These are phyloP conservation scores for Hypoxylon sp. DNA, from an alignment of 2,329 filamentous ascomycete genomes.

Conservation along the genomic window DNA sequence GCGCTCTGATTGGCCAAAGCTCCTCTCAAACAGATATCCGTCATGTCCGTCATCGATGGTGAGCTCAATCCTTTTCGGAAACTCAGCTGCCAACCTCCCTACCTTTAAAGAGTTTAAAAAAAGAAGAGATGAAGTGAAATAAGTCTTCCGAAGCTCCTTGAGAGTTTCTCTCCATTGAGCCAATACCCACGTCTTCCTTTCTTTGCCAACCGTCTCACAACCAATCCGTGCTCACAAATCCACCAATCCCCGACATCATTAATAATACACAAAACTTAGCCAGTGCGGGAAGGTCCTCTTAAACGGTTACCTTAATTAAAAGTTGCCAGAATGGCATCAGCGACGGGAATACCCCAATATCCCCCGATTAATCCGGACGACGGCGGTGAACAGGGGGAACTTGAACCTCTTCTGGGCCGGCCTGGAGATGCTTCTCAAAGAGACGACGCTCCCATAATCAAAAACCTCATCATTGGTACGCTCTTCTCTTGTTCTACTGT, in stretches of 20 bases:
- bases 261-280: slow-evolving; percentile 21
- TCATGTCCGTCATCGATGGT: slow-evolving; percentile 53
- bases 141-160: slow-evolving; percentile 9
- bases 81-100: slow-evolving; percentile 26
- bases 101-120: not conserved
- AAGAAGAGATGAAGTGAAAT: slow-evolving; percentile 31
- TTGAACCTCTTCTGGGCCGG: slow-evolving; percentile 79
- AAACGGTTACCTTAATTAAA: slow-evolving; percentile 30
- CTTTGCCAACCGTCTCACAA: slow-evolving; percentile 9
- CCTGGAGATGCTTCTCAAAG: slow-evolving; percentile 81
- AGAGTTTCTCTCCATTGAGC: slow-evolving; percentile 10
- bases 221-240: not conserved
- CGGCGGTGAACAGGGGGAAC: slow-evolving; percentile 62
- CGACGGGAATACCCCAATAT: slow-evolving; percentile 75
- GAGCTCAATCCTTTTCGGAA: slow-evolving; percentile 40
- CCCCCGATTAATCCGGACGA: slow-evolving; percentile 57
- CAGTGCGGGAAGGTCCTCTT: slow-evolving; percentile 21
- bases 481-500: slow-evolving; percentile 27
- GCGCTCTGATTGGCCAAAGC: slow-evolving; percentile 47
- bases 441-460: slow-evolving; percentile 73
- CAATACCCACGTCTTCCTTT: slow-evolving; percentile 1
- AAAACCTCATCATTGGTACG: slow-evolving; percentile 83
- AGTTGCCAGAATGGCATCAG: slow-evolving; percentile 72
- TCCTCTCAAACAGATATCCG: slow-evolving; percentile 34
- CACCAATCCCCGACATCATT: slow-evolving; percentile 8